Evolutionary conservation across 305 asterid genomes (phyloP).

Genomic region (Coffea humblotiana): DNA sequence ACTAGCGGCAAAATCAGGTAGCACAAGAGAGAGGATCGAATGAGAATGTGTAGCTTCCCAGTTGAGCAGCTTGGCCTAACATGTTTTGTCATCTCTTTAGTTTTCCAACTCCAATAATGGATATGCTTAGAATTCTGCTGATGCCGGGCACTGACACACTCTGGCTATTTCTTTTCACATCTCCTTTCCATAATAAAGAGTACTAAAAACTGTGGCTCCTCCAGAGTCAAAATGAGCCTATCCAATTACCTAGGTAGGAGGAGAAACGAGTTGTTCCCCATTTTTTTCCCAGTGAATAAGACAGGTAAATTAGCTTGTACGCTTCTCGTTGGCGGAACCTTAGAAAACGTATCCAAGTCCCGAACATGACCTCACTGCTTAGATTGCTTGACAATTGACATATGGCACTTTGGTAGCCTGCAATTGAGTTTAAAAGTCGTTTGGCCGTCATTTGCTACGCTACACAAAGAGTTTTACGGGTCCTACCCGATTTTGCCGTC

Average conservation of each 20-base stretch:
- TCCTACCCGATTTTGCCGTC: too few species aligned
- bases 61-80: background rate
- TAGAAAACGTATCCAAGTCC: background rate
- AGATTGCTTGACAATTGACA: background rate
- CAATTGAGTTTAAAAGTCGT: background rate
- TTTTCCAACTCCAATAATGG: too few species aligned
- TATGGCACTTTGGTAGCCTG: background rate
- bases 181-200: too few species aligned
- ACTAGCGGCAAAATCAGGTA: slow-evolving; percentile 6
- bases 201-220: too few species aligned
- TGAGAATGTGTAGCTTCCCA: background rate
- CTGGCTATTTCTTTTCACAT: too few species aligned
- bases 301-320: too few species aligned
- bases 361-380: background rate
- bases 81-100: background rate
- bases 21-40: background rate
- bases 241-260: background rate
- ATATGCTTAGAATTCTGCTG: too few species aligned
- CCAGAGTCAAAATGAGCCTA: background rate
- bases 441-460: background rate
- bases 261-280: too few species aligned
- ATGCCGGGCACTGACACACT: too few species aligned
- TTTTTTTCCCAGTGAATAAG: too few species aligned
- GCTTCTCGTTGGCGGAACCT: background rate
- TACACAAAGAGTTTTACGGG: too few species aligned